Conservation (phyloP, 306 rosid genomes). For the Echinosophora koreensis region DNA sequence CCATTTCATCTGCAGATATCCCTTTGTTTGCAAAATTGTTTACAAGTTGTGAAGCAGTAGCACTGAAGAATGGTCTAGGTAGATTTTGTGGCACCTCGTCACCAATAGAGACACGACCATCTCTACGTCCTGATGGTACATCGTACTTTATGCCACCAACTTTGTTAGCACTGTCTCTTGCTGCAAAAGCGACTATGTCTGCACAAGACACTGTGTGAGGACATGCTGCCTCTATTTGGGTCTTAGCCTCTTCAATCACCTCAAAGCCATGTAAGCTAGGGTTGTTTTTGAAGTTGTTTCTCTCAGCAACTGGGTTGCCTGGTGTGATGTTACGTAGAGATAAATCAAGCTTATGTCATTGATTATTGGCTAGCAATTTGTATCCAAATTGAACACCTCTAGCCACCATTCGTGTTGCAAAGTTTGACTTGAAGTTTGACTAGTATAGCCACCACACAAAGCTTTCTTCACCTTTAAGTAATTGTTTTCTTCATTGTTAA, state of each 20-base stretch:
- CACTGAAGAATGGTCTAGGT: neutral
- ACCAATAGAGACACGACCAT: slow-evolving; percentile 38
- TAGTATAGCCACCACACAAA: too few species aligned
- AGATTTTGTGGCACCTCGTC: slow-evolving; percentile 37
- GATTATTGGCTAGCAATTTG: too few species aligned
- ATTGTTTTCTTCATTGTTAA: too few species aligned
- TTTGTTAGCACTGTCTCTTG: slow-evolving; percentile 37
- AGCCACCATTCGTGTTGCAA: too few species aligned
- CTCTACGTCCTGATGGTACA: slow-evolving; percentile 45
- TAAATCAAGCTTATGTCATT: too few species aligned
- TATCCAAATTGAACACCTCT: too few species aligned
- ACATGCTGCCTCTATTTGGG: slow-evolving; percentile 33
- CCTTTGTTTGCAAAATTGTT: slow-evolving; percentile 20
- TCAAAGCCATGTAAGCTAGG: slow-evolving; percentile 47
- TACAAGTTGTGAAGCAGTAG: slow-evolving; percentile 9
- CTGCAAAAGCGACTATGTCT: slow-evolving; percentile 46
- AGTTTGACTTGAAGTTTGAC: too few species aligned
- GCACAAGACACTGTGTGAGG: slow-evolving; percentile 45
- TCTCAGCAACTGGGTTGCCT: slow-evolving; percentile 28
- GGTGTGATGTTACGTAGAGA: too few species aligned
- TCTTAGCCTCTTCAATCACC: slow-evolving; percentile 31
- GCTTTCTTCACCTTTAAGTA: too few species aligned
- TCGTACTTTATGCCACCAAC: slow-evolving; percentile 40
- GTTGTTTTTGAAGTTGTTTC: slow-evolving; percentile 34
- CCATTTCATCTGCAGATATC: slow-evolving; percentile 41